Base-by-base conservation (phyloP, 2,329 filamentous ascomycete species). In the Fusarium annulatum region DNA sequence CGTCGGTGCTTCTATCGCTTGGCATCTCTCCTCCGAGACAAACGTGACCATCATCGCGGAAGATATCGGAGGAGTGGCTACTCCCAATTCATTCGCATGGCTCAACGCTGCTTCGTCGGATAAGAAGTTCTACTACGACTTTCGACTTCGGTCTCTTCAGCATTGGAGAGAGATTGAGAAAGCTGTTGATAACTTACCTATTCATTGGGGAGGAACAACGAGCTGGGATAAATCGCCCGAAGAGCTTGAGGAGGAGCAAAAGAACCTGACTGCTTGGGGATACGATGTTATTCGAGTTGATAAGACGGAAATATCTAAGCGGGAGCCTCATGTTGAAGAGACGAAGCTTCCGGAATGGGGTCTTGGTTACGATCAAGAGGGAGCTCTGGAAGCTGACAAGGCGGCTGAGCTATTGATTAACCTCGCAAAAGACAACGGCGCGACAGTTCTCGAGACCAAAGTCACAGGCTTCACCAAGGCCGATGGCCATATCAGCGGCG, bases 1-100 rank as follows among this genome's bases (percentile, higher is more conserved):
- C 19, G 68, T 71, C 5, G 68, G 68, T 11, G 66, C 68, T 10
- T 71, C 68, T 0, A 69, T 71, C 28, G 61, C 68, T 19, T 71
- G 66, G 68, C 66, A 71, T 45, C 42, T 71, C 19, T 52, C 68
- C 21, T 43, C 16, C 18, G 30, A 71, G 14, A 61, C 66, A 5
- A 52, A 60, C 15, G 61, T 71, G 19, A 69, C 66, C 7, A 51
- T 71, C 15, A 26, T 71, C 36, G 66, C 66, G 16, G 43, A 71
- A 53, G 68, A 69, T 15, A 46, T 71, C 34, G 68, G 68, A 16
- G 68, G 68, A 4, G 41, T 53, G 23, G 66, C 68, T 9, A 48
- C 61, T 7, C 21, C 66, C n/a, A 56, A 55, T 3, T 71, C 68
- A 5, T 71, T 71, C 34, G 49, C 68, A 2, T 71, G 68, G 68